A percentile compares a stretch with the other conserved stretches of the same genome.
Evolutionary conservation across 352 stramenopile species (phyloP).

Genomic region (Pythium periplocum): DNA sequence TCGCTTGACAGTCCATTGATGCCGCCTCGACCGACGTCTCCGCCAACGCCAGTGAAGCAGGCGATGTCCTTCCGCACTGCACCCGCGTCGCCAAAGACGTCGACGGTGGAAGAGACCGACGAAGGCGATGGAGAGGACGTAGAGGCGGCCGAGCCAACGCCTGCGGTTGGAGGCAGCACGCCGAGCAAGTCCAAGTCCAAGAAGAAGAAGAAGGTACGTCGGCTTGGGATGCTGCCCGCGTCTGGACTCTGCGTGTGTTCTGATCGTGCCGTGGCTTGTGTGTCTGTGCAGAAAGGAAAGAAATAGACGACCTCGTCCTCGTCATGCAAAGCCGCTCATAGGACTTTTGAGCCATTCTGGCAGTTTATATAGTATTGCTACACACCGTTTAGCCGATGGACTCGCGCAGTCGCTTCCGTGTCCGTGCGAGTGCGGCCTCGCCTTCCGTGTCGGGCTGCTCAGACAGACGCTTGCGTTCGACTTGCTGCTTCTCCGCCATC

Average conservation of each 20-base stretch:
- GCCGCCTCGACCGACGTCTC: too few relatives aligned
- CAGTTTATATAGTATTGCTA: background rate
- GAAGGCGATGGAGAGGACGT: constrained; percentile 33
- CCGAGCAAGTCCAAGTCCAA: constrained; percentile 46
- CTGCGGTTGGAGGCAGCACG: constrained; percentile 19
- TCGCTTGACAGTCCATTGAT: too few relatives aligned
- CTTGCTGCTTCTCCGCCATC: constrained; percentile 54
- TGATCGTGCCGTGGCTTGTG: background rate
- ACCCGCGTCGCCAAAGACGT: constrained; percentile 5
- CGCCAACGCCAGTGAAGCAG: too few relatives aligned
- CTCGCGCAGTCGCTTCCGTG: constrained; percentile 16
- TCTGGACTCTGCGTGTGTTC: too few relatives aligned
- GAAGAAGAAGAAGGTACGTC: constrained; percentile 63
- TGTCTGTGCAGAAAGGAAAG: constrained; percentile 16
- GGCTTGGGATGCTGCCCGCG: too few relatives aligned
- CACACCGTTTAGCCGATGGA: constrained; percentile 14
- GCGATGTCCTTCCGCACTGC: too few relatives aligned
- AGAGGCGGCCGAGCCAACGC: constrained; percentile 10
- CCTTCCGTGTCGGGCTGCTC: constrained; percentile 10
- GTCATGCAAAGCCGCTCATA: background rate
- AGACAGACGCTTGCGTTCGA: constrained; percentile 18
- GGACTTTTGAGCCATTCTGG: too few relatives aligned
- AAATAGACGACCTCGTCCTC: constrained; percentile 6
- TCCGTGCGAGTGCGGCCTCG: constrained; percentile 7
- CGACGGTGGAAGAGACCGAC: constrained; percentile 17